phyloP scores from a whole-genome alignment of 176 grass and related monocot genomes.

The Cenchrus americanus region DNA sequence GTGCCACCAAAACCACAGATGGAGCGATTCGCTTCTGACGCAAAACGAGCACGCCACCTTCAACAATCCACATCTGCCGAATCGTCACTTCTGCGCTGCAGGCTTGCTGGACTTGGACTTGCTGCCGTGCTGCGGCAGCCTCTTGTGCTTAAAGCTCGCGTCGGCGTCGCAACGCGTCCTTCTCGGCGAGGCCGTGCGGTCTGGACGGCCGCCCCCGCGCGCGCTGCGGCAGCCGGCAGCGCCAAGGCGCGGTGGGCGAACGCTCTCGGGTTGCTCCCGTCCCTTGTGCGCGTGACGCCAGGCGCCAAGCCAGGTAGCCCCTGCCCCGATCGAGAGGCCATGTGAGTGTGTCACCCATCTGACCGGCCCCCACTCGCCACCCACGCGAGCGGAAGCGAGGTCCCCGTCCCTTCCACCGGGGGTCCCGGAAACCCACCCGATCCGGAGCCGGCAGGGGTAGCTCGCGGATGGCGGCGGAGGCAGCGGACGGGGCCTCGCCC shows the following conservation, averaged over 20 bases:
- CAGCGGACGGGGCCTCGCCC: not conserved
- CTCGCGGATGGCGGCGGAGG: constrained; percentile 33
- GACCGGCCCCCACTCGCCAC: constrained; percentile 37
- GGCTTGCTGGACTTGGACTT: no score
- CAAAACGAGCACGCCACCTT: no score
- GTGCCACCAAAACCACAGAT: no score
- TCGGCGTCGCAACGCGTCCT: not conserved
- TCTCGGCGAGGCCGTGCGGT: constrained; percentile 19
- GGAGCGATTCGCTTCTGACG: no score
- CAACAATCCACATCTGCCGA: no score
- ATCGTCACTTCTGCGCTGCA: no score
- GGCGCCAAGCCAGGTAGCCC: not conserved
- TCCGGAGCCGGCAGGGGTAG: constrained; percentile 4
- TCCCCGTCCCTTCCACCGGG: not conserved
- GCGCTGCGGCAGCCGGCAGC: not conserved
- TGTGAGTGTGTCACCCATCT: constrained; percentile 45
- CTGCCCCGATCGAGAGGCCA: constrained; percentile 22
- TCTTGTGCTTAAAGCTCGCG: no score
- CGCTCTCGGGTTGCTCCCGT: not conserved
- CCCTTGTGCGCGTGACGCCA: constrained; percentile 34
- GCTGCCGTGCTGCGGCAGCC: no score
- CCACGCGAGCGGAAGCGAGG: constrained; percentile 3
- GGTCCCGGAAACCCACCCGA: not conserved
- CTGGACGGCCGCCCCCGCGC: constrained; percentile 4
- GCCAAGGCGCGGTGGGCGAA: not conserved